Percentiles rank a stretch among this genome's conserved stretches.
Conservation (phyloP, 352 stramenopile genomes). For the Salisapilia sapeloensis region DNA sequence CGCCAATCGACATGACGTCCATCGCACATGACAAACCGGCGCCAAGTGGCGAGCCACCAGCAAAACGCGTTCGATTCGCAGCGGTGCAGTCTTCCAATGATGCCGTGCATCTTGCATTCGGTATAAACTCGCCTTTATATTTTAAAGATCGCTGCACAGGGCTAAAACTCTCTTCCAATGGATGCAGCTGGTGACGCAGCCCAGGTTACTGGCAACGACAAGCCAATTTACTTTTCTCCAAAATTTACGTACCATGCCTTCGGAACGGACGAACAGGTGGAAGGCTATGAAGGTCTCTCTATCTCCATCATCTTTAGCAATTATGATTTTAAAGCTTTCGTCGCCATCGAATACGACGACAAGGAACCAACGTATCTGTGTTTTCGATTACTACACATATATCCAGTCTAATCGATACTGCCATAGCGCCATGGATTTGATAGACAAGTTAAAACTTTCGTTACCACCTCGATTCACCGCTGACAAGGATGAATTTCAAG, state of each 20-base stretch:
- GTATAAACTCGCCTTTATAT: too few species aligned
- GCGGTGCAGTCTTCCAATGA: slow-evolving; percentile 22
- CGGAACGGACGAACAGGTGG: slow-evolving; percentile 47
- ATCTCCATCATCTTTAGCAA: slow-evolving; percentile 44
- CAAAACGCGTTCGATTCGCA: slow-evolving; percentile 57
- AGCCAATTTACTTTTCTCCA: slow-evolving; percentile 30
- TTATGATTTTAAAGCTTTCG: slow-evolving; percentile 36
- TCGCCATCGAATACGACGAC: slow-evolving; percentile 34
- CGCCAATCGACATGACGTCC: too few species aligned
- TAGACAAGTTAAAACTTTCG: slow-evolving; percentile 1
- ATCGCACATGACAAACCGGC: too few species aligned
- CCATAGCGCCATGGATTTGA: slow-evolving; percentile 2
- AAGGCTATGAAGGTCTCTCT: slow-evolving; percentile 36
- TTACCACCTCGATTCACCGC: slow-evolving; percentile 1
- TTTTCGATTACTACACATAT: not conserved
- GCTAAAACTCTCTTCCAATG: too few species aligned
- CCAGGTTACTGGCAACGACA: too few species aligned
- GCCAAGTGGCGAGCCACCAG: slow-evolving; percentile 3
- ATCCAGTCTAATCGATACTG: too few species aligned
- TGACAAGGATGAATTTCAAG: too few species aligned
- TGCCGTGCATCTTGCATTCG: slow-evolving; percentile 32
- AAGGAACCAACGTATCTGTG: slow-evolving; percentile 19
- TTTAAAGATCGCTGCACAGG: too few species aligned
- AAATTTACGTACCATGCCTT: slow-evolving; percentile 75
- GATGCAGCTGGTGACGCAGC: too few species aligned